Conservation (phyloP, 257 asterid species). For the Solanum medicagineum region DNA sequence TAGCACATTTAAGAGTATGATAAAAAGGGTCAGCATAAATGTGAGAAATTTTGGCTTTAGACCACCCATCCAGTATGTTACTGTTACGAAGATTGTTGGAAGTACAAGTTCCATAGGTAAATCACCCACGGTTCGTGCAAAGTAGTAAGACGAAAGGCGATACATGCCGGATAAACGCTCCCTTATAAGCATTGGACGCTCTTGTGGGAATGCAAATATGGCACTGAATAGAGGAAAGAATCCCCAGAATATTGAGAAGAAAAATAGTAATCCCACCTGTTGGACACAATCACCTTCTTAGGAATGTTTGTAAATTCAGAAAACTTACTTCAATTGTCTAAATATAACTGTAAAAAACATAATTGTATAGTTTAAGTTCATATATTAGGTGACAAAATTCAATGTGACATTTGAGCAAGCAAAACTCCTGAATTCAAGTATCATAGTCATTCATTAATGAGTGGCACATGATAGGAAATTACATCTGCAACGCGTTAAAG, state of each 20-base stretch:
- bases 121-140: constrained; percentile 59
- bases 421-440: not conserved
- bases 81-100: constrained; percentile 56
- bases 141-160: constrained; percentile 62
- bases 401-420: not conserved
- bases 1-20: constrained; percentile 58
- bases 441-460: not conserved
- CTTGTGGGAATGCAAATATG: constrained; percentile 69
- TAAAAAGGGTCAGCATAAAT: constrained; percentile 37
- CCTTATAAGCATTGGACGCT: constrained; percentile 40
- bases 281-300: not conserved
- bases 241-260: constrained; percentile 90
- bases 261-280: constrained; percentile 78
- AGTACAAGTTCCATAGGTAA: constrained; percentile 81
- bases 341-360: not conserved
- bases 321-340: not conserved
- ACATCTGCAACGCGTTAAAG: not conserved
- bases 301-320: not conserved
- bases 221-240: constrained; percentile 66
- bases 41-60: constrained; percentile 46
- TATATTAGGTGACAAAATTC: not conserved
- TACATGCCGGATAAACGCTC: constrained; percentile 77
- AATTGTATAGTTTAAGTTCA: not conserved
- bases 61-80: constrained; percentile 87
- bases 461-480: not conserved